These are phyloP conservation scores for Adansonia grandidieri DNA, from an alignment of 441 rosid species.

Conservation along the genomic window DNA sequence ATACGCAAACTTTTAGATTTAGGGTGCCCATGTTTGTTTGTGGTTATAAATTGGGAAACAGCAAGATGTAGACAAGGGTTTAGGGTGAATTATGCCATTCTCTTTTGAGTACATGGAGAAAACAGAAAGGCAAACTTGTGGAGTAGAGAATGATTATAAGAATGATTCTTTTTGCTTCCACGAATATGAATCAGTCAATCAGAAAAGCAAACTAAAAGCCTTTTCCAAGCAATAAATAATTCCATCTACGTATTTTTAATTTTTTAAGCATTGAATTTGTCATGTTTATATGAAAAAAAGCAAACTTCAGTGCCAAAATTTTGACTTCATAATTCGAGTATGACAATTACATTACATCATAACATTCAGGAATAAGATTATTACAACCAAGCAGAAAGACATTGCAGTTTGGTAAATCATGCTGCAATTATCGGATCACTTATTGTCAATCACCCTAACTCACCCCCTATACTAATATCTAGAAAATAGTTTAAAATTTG, in stretches of 20 bases:
- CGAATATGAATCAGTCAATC: background rate
- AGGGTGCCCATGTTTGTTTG: background rate
- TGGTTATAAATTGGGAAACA: background rate
- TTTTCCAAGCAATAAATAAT: background rate
- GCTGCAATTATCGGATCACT: slow-evolving; percentile 9
- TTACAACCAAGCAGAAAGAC: background rate
- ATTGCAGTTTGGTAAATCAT: slow-evolving; percentile 1
- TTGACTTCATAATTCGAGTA: background rate
- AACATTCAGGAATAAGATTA: background rate
- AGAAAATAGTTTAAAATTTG: background rate
- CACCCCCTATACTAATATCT: background rate
- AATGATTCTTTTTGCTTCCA: slow-evolving; percentile 6
- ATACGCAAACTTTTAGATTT: background rate
- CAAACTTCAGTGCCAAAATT: slow-evolving; percentile 8
- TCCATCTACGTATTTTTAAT: background rate
- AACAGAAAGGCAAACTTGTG: background rate
- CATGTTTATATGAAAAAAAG: slow-evolving; percentile 10
- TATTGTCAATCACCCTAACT: background rate
- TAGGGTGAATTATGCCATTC: background rate
- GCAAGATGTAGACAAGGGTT: background rate
- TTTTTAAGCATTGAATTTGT: slow-evolving; percentile 7
- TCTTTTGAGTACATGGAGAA: background rate
- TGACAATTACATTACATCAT: background rate
- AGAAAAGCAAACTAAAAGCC: background rate
- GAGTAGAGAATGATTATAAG: background rate